Evolutionary conservation across 768 basidiomycete species (phyloP).

Genomic region (Suillus subaureus): DNA sequence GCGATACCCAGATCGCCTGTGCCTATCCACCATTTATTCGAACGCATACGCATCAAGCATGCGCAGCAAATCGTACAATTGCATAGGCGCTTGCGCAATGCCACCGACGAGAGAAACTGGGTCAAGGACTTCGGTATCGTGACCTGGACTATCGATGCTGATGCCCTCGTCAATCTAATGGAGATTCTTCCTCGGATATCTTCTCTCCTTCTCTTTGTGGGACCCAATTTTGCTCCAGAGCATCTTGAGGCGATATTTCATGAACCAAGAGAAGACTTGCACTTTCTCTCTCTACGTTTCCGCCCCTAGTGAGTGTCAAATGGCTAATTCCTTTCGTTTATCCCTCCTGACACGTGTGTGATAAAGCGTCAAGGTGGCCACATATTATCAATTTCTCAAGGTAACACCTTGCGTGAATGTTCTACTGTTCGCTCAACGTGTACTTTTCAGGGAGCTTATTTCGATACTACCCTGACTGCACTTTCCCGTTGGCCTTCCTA

Average conservation of each 20-base stretch:
- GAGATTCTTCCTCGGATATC: constrained; percentile 52
- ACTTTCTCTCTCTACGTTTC: constrained; percentile 68
- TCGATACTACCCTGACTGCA: constrained; percentile 67
- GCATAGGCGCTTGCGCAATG: constrained; percentile 54
- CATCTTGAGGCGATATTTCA: constrained; percentile 73
- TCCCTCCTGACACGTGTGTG: constrained; percentile 8
- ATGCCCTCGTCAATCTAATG: constrained; percentile 73
- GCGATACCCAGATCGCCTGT: constrained; percentile 66
- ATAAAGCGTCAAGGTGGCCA: constrained; percentile 66
- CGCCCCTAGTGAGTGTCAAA: constrained; percentile 70
- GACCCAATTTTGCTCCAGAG: constrained; percentile 78
- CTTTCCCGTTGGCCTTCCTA: constrained; percentile 63
- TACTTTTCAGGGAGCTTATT: constrained; percentile 70
- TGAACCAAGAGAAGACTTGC: constrained; percentile 47
- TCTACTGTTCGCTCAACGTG: not conserved
- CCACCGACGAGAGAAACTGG: constrained; percentile 36
- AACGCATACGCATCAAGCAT: constrained; percentile 51
- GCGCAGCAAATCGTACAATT: constrained; percentile 57
- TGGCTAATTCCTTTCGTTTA: not conserved
- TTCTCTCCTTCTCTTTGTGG: constrained; percentile 65
- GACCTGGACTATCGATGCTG: constrained; percentile 74
- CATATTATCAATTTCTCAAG: constrained; percentile 82
- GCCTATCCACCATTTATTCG: constrained; percentile 58
- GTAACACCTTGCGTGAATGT: constrained; percentile 32
- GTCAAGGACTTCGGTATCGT: constrained; percentile 55